Base-by-base conservation (phyloP, 2,329 filamentous ascomycete genomes). In the Chrysosporium keratinophilum region DNA sequence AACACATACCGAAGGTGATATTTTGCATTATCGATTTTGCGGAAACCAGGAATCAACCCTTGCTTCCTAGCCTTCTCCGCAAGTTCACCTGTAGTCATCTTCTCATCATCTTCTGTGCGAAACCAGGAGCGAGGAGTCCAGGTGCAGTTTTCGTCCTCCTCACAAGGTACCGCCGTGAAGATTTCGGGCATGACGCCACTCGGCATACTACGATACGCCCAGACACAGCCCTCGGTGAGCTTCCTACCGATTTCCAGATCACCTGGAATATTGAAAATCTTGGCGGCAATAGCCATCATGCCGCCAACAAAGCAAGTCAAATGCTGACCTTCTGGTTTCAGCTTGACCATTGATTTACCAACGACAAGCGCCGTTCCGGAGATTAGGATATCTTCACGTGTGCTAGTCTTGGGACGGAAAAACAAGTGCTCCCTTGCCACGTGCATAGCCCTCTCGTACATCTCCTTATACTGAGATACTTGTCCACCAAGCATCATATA, bases 401-500 rank as follows among this genome's bases (percentile, higher is more conserved):
- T 39, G n/a, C 79, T 78, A 6, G 81, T 78, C 80, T 91, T 84
- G 0, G 89, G 88, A 4, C 84, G 79, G 70, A 81, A 95, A 55
- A 95, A 79, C 9, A 95, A 75, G 66, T 85, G 78, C 59, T 88
- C 77, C 59, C 85, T 85, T 35, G 84, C 80, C 0, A 81, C 81
- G 4, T 84, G 79, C 34, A 84, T 79, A 2, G 82, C 78, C 54
- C 78, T 79, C 55, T 84, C 76, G 65, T 94, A 88, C 69, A 95
- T 78, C 17, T 77, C 78, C 57, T 77, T 75, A 67, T 95, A 94
- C 43, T 62, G 59, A 19, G 54, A 37, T 57, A 83, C 80, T 1
- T 82, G 75, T 0, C 88, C 89, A 54, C 87, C 87, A 1, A 95
- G 78, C 4, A 95, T 78, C 11, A 93, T 71, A 63, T 84, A 57